These are phyloP conservation scores for Funneliformis geosporum DNA, from an alignment of 192 early-diverging fungal genomes.

Conservation along the genomic window DNA sequence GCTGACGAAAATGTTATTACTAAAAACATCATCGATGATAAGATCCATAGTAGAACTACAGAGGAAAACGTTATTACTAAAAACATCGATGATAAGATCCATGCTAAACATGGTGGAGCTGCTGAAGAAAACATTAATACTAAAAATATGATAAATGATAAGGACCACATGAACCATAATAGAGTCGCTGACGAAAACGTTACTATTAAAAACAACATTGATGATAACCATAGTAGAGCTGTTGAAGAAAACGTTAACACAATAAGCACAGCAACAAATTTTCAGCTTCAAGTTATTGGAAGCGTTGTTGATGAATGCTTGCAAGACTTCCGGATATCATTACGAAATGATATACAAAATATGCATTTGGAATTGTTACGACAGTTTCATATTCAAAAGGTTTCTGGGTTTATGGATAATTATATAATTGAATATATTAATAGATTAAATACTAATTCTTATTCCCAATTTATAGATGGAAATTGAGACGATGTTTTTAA, in stretches of 20 bases:
- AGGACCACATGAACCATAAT: neutral
- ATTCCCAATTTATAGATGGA: conserved; percentile 44
- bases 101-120: too few relatives aligned
- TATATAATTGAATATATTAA: neutral
- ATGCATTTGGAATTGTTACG: conserved; percentile 71
- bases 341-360: conserved; percentile 65
- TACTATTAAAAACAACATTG: neutral
- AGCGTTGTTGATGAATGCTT: conserved; percentile 63
- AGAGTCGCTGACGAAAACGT: neutral
- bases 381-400: conserved; percentile 71
- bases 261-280: neutral
- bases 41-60: too few relatives aligned
- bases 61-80: too few relatives aligned
- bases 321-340: conserved; percentile 53
- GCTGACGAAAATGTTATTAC: neutral
- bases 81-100: too few relatives aligned
- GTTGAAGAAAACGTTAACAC: neutral
- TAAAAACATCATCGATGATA: neutral
- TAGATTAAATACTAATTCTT: conserved; percentile 7
- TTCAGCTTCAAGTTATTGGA: conserved; percentile 51
- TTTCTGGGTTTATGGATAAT: conserved; percentile 25
- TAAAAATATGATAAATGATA: neutral
- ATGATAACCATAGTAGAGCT: neutral
- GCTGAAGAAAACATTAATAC: neutral
- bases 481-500: conserved; percentile 53